Conservation (phyloP, 1,139 yeast species). For the Diutina mesorugosa region DNA sequence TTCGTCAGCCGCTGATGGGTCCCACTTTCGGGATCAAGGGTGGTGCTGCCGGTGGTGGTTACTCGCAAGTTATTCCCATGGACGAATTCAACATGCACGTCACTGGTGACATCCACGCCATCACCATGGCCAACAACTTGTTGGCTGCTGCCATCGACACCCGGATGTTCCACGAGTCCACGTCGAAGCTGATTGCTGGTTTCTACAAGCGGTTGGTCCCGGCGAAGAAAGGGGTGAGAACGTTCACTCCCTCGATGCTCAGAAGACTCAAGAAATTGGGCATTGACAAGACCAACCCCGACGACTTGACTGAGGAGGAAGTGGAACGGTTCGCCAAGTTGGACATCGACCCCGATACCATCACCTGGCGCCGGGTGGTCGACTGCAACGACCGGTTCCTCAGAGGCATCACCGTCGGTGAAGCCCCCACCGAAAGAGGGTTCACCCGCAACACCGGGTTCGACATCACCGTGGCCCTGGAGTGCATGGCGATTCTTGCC, state of each 20-base stretch:
- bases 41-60: constrained; percentile 99
- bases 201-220: constrained; percentile 84
- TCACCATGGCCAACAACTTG: constrained; percentile 88
- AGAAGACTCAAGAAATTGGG: constrained; percentile 73
- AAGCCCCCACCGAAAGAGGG: constrained; percentile 93
- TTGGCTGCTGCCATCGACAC: constrained; percentile 98
- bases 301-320: constrained; percentile 73
- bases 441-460: constrained; percentile 82
- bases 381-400: constrained; percentile 92
- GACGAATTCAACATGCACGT: constrained; percentile 97
- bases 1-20: constrained; percentile 98
- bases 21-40: constrained; percentile 99
- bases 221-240: constrained; percentile 68
- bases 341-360: constrained; percentile 87
- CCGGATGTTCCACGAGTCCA: constrained; percentile 93
- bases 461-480: constrained; percentile 94
- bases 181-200: constrained; percentile 71
- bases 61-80: constrained; percentile 97
- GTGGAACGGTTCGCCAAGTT: constrained; percentile 64
- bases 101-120: constrained; percentile 97
- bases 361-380: constrained; percentile 94
- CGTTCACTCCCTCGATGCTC: constrained; percentile 67
- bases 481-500: constrained; percentile 97
- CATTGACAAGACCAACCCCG: constrained; percentile 68
- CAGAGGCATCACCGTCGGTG: constrained; percentile 84